phyloP scores from a whole-genome alignment of 2,329 filamentous ascomycete genomes.

The Cryphonectria japonica region DNA sequence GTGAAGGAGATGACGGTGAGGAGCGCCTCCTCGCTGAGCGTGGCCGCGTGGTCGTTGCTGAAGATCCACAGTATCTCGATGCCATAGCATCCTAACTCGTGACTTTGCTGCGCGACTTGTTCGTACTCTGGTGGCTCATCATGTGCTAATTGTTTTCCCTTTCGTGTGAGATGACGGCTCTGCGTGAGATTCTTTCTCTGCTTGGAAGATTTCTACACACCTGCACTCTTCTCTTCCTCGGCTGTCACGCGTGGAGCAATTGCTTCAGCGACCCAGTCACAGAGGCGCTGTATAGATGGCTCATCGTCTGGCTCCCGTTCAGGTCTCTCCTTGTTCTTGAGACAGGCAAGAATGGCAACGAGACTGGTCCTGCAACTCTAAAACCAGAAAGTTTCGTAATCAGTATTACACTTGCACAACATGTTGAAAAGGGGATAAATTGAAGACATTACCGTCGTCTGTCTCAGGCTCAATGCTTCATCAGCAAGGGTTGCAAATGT shows the following conservation, averaged over 20 bases:
- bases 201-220: not conserved
- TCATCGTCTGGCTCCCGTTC: slow-evolving; percentile 12
- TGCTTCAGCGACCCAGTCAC: slow-evolving; percentile 11
- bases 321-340: slow-evolving; percentile 16
- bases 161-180: slow-evolving; percentile 2
- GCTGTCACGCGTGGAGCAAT: slow-evolving; percentile 16
- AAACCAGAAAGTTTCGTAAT: not conserved
- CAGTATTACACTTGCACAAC: not conserved
- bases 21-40: slow-evolving; percentile 35
- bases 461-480: slow-evolving; percentile 3
- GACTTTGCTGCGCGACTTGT: slow-evolving; percentile 13
- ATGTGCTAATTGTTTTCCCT: slow-evolving; percentile 16
- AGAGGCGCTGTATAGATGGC: slow-evolving; percentile 10
- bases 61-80: slow-evolving; percentile 13
- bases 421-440: not conserved
- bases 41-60: slow-evolving; percentile 5
- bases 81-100: slow-evolving; percentile 15
- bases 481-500: slow-evolving; percentile 15
- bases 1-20: slow-evolving; percentile 41
- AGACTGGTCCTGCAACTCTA: slow-evolving; percentile 17
- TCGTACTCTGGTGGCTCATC: slow-evolving; percentile 22
- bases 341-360: slow-evolving; percentile 20
- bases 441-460: slow-evolving; percentile 16
- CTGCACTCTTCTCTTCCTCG: slow-evolving; percentile 1
- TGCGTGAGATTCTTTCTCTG: not conserved